These are phyloP conservation scores for Chytriomyces sp. DNA, from an alignment of 192 early-diverging fungal species.

Conservation along the genomic window DNA sequence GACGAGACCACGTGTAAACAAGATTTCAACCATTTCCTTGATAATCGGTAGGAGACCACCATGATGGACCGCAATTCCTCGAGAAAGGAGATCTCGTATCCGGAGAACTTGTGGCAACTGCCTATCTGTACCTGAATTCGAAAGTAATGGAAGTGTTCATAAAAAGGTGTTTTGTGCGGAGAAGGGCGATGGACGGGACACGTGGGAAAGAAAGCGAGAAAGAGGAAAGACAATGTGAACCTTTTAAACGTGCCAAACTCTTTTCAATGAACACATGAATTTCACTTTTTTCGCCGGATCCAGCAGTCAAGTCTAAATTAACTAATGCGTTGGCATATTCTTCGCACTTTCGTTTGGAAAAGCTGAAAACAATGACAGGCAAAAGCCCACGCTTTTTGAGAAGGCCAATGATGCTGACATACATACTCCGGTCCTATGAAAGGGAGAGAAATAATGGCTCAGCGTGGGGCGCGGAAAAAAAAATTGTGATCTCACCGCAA, in stretches of 20 bases:
- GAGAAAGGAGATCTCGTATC: slow-evolving; percentile 80
- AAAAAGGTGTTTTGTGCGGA: not conserved
- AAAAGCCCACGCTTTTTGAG: slow-evolving; percentile 79
- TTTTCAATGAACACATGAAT: slow-evolving; percentile 88
- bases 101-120: slow-evolving; percentile 86
- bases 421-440: slow-evolving; percentile 74
- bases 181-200: slow-evolving; percentile 1
- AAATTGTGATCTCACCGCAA: slow-evolving; percentile 4
- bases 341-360: slow-evolving; percentile 95
- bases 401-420: slow-evolving; percentile 74
- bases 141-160: not conserved
- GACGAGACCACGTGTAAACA: slow-evolving; percentile 89
- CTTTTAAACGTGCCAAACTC: slow-evolving; percentile 78
- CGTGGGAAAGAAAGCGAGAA: no score
- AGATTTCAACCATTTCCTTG: slow-evolving; percentile 97
- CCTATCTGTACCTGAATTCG: slow-evolving; percentile 68
- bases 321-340: slow-evolving; percentile 80
- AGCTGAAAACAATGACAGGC: slow-evolving; percentile 91
- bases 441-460: not conserved
- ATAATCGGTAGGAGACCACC: slow-evolving; percentile 94
- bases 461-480: not conserved
- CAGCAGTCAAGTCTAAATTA: slow-evolving; percentile 80
- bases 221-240: slow-evolving; percentile 2
- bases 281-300: slow-evolving; percentile 78
- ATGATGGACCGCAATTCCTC: slow-evolving; percentile 98